Base-by-base conservation (phyloP, 768 basidiomycete species). In the Dacryopinax spathularia region DNA sequence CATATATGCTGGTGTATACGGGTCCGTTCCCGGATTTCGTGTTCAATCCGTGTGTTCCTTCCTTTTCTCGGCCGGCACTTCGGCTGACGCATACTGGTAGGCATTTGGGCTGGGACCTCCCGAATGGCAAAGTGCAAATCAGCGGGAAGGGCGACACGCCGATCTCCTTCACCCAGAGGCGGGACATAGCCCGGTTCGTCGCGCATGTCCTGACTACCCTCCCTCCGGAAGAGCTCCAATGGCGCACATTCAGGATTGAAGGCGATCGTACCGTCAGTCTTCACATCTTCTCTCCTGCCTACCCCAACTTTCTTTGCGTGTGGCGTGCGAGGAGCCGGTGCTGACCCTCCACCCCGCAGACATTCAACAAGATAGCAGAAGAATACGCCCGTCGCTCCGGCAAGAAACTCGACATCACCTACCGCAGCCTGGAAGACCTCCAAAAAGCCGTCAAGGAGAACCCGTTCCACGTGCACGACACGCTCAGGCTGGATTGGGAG, bases 101-200 rank as follows among this genome's bases (percentile, higher is more conserved):
- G 60, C 5, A 22, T 16, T 1, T 66, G 1, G 41, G 62, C 6
- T 64, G 66, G 29, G 65, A 70, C 43, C 13, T 69, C 62, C 33
- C 29, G n/a, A 62, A 63, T 20, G 65, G 66, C 16, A 68, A 67
- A 20, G 64, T 70, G 15, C 37, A 62, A 5, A 61, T 70, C 22
- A 66, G 56, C 4, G 69, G 69, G 0, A 61, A 64, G 3, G 70
- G 69, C 34, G 61, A 66, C 22, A 44, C 64, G 34, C 37, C 29
- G 2, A 18, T 67, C 12, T 63, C 67, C 9, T 69, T 56, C 44
- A 70, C 68, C 29, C 37, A 67, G 22, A 63, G 66, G 6, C 25
- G 33, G n/a, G 70, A 70, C 62, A 65, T 68, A 5, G 70, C 67
- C 5, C 64, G 69, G 41, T 69, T 66, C 33, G 13, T 69, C 27